These are phyloP conservation scores for Phanerodontia chrysosporium DNA, from an alignment of 768 basidiomycete species.

Conservation along the genomic window DNA sequence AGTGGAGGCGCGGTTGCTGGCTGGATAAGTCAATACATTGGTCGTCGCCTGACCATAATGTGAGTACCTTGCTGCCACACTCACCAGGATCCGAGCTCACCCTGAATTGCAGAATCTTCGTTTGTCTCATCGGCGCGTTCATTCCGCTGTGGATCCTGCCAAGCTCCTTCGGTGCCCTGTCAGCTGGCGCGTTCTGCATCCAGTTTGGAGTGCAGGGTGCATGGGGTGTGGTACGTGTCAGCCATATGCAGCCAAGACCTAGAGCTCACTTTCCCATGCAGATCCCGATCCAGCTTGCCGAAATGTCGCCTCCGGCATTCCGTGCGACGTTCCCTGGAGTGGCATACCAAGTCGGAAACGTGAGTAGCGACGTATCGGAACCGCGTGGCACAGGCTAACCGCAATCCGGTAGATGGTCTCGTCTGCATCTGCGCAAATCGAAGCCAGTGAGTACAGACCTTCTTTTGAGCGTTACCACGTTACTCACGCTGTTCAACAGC, in stretches of 20 bases:
- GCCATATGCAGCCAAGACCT: background rate
- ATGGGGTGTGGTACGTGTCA: constrained; percentile 73
- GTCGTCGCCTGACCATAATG: constrained; percentile 80
- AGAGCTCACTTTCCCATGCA: constrained; percentile 10
- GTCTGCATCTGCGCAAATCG: constrained; percentile 32
- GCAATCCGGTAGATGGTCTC: constrained; percentile 17
- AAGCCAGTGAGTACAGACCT: constrained; percentile 26
- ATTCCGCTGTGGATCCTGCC: constrained; percentile 88
- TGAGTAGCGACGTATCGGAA: constrained; percentile 7
- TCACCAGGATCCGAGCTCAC: background rate
- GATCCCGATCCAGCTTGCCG: constrained; percentile 76
- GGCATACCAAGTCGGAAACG: constrained; percentile 80
- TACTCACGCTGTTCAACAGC: constrained; percentile 21
- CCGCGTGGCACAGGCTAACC: background rate
- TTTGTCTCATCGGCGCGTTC: constrained; percentile 52
- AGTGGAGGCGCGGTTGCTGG: constrained; percentile 74
- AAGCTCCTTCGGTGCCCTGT: constrained; percentile 55
- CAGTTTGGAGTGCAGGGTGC: constrained; percentile 90
- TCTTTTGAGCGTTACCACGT: too few species aligned
- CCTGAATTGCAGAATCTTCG: constrained; percentile 41
- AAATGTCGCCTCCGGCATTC: constrained; percentile 86
- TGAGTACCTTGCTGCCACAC: constrained; percentile 6
- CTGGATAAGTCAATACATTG: constrained; percentile 67
- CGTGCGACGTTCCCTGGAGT: constrained; percentile 85
- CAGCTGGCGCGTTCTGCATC: constrained; percentile 83